Conservation (phyloP, 768 basidiomycete species). For the Astraeus odoratus region DNA sequence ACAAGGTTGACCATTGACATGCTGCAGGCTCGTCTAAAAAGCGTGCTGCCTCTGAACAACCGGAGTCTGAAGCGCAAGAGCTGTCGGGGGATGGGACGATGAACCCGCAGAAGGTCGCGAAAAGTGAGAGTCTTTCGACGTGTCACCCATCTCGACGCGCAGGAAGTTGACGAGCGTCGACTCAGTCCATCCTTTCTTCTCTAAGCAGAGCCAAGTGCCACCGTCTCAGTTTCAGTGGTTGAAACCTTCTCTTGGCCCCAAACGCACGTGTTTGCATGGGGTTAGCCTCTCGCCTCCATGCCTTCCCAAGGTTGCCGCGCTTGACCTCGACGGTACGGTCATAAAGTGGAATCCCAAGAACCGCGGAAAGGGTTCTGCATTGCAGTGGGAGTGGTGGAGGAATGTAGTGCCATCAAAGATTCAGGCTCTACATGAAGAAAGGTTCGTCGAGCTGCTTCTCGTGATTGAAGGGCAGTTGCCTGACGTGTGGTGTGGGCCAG, state of each 20-base stretch:
- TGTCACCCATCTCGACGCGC: not conserved
- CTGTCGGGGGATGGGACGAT: not conserved
- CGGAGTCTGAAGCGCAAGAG: not conserved
- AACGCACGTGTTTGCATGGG: conserved; percentile 31
- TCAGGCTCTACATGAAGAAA: conserved; percentile 47
- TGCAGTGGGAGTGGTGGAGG: conserved; percentile 64
- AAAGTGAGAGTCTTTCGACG: not conserved
- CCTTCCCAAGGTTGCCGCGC: conserved; percentile 59
- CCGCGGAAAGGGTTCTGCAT: conserved; percentile 31
- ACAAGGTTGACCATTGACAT: not conserved
- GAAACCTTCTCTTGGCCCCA: conserved; percentile 29
- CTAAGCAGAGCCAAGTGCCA: conserved; percentile 15
- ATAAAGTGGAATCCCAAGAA: conserved; percentile 42
- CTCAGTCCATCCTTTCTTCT: conserved; percentile 40
- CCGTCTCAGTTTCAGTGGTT: conserved; percentile 23
- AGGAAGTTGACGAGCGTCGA: not conserved
- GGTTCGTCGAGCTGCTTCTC: conserved; percentile 36
- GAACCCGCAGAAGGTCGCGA: not conserved
- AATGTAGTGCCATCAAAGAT: conserved; percentile 55
- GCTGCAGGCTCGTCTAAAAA: not conserved
- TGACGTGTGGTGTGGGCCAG: conserved; percentile 30
- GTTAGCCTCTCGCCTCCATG: conserved; percentile 26
- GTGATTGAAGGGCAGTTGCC: not conserved
- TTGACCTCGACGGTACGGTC: conserved; percentile 85
- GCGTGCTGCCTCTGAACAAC: not conserved